A percentile compares a stretch with the other conserved stretches of the same genome.
Conservation (phyloP, 495 filamentous ascomycete genomes). For the Chaetomium tenue region DNA sequence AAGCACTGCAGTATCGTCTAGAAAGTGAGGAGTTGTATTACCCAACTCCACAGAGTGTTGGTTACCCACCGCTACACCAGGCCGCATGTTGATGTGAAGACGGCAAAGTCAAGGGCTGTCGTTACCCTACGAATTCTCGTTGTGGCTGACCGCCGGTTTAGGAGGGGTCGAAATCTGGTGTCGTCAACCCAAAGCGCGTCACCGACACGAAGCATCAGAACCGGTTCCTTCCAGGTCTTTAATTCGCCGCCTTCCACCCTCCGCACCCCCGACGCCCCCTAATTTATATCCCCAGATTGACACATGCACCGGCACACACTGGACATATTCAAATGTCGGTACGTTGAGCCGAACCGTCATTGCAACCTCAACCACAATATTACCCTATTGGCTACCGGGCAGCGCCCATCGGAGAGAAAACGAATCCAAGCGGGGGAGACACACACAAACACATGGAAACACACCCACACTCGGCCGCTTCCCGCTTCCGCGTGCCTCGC, state of each 20-base stretch:
- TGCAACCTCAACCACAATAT: slow-evolving; percentile 2
- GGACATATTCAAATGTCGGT: slow-evolving; percentile 4
- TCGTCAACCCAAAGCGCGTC: too few relatives aligned
- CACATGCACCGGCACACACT: background rate
- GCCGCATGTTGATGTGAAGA: too few relatives aligned
- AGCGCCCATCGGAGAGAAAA: background rate
- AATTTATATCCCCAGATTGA: background rate
- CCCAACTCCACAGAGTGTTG: too few relatives aligned
- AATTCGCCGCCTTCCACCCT: background rate
- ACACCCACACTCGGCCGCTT: background rate
- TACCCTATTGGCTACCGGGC: slow-evolving; percentile 18
- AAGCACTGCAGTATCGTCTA: too few relatives aligned
- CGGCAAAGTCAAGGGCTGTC: too few relatives aligned
- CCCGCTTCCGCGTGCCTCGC: background rate
- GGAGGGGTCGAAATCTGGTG: too few relatives aligned
- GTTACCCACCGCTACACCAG: too few relatives aligned
- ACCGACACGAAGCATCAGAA: background rate
- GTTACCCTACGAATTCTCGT: too few relatives aligned
- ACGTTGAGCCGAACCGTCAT: slow-evolving; percentile 6
- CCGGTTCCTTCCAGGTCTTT: background rate
- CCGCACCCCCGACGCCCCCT: too few relatives aligned
- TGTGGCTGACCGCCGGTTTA: too few relatives aligned
- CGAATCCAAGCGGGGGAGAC: background rate
- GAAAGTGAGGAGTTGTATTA: too few relatives aligned
- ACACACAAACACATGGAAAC: background rate